phyloP scores from a whole-genome alignment of 148 eudicot species.

The Spergularia bocconei region DNA sequence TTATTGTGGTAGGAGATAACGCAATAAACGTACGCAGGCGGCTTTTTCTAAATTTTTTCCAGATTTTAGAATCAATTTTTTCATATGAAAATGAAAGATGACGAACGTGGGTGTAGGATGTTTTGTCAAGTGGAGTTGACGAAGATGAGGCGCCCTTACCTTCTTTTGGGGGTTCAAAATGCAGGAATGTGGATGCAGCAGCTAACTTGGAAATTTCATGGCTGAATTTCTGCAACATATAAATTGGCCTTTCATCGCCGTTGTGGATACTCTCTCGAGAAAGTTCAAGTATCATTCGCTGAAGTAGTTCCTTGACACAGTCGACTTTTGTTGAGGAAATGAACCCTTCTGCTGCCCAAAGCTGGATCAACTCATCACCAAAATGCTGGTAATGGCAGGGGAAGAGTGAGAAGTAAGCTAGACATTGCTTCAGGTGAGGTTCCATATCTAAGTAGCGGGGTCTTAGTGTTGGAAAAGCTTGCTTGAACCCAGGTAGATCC shows the following conservation, averaged over 20 bases:
- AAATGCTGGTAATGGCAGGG: neutral
- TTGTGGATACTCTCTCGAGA: neutral
- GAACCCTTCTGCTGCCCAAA: conserved; percentile 10
- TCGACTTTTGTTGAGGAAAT: neutral
- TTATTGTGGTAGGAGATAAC: neutral
- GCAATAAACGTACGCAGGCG: neutral
- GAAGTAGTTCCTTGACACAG: neutral
- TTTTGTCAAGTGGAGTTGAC: too few relatives aligned
- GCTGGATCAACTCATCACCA: neutral
- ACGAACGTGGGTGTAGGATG: neutral
- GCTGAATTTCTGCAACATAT: neutral
- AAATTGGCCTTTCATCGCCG: neutral
- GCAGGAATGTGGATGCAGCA: neutral
- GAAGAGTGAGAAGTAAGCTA: conserved; percentile 14
- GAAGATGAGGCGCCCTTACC: neutral
- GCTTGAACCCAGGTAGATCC: neutral
- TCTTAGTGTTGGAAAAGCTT: neutral
- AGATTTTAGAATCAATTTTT: neutral
- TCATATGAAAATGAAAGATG: neutral
- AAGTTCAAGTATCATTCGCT: neutral
- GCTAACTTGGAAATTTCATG: neutral
- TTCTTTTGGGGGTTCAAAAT: neutral
- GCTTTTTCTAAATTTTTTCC: neutral
- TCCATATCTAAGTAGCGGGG: neutral
- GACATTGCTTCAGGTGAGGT: neutral